These are phyloP conservation scores for Boletus pseudo-olivaceus DNA, from an alignment of 768 basidiomycete species.

Conservation along the genomic window DNA sequence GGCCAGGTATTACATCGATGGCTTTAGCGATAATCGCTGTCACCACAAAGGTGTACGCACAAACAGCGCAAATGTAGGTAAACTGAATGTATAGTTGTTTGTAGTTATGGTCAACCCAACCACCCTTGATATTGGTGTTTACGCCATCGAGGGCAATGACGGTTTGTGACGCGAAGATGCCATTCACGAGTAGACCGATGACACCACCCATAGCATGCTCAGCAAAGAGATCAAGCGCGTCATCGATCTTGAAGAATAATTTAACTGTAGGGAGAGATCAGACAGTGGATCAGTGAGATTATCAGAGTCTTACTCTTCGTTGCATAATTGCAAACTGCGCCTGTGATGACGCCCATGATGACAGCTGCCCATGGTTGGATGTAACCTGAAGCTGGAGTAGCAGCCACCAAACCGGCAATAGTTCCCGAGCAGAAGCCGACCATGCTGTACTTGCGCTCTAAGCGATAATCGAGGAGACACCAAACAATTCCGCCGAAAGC, in stretches of 20 bases:
- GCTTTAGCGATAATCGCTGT: slow-evolving; percentile 59
- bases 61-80: slow-evolving; percentile 56
- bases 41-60: slow-evolving; percentile 56
- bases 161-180: slow-evolving; percentile 63
- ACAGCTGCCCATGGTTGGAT: slow-evolving; percentile 76
- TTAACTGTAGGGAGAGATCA: slow-evolving; percentile 49
- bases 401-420: slow-evolving; percentile 84
- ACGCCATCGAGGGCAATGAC: slow-evolving; percentile 70
- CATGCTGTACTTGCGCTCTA: slow-evolving; percentile 82
- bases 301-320: slow-evolving; percentile 59
- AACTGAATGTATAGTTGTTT: slow-evolving; percentile 80
- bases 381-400: slow-evolving; percentile 84
- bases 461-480: slow-evolving; percentile 75
- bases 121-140: slow-evolving; percentile 49
- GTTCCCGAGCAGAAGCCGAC: slow-evolving; percentile 90
- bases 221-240: slow-evolving; percentile 89
- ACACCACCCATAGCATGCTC: slow-evolving; percentile 87
- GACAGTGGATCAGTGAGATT: not conserved
- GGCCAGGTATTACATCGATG: slow-evolving; percentile 55
- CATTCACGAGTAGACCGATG: slow-evolving; percentile 69
- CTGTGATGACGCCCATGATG: slow-evolving; percentile 70
- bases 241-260: slow-evolving; percentile 69
- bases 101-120: slow-evolving; percentile 75
- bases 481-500: slow-evolving; percentile 81
- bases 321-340: slow-evolving; percentile 74